Evolutionary conservation across 2,329 filamentous ascomycete genomes (phyloP), one percentile per base, ranked within the genome.

Genomic region (Talaromyces sp.): DNA sequence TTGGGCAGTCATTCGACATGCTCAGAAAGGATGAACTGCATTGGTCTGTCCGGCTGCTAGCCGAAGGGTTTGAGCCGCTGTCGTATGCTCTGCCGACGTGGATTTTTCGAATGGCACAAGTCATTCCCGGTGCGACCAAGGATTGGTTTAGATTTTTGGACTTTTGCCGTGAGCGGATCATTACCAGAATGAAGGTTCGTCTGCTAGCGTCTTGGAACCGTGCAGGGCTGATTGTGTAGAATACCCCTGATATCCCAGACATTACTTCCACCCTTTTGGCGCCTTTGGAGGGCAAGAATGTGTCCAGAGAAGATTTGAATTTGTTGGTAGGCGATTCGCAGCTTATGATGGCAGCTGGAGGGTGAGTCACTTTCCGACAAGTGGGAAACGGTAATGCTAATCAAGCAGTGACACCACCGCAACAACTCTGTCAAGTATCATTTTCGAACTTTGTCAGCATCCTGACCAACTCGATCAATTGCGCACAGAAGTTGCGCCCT

Each of bases 331-430:
- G 70, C n/a, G 71, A 73, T 60, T 61, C 68, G 2, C 65, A 69
- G 6, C 62, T 73, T n/a, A 70, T 72, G 21, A 67, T 73, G 55
- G 67, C 72, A 8, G 72, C 71, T 14, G 71, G 72, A 23, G 68
- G 67, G 66, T 66, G 23, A 57, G 57, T 57, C 39, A 16, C 14
- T 9, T 5, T 25, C 33, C 5, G 69, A n/a, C 62, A 63, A 9
- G 11, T 12, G 67, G 64, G 11, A 63, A 46, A n/a, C 56, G 64
- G 50, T n/a, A n/a, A 63, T 69, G 5, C 40, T 61, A 57, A 64
- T 18, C n/a, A 5, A 5, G 48, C 21, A 77, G 74, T 39, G 79
- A 81, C 64, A 81, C 79, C 6, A 79, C 77, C 0, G 71, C 77
- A 7, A 72, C 74, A 0, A 73, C 76, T 0, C 66, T 81, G 21